These are phyloP conservation scores for Ilex paraguariensis DNA, from an alignment of 305 asterid genomes.

Conservation along the genomic window DNA sequence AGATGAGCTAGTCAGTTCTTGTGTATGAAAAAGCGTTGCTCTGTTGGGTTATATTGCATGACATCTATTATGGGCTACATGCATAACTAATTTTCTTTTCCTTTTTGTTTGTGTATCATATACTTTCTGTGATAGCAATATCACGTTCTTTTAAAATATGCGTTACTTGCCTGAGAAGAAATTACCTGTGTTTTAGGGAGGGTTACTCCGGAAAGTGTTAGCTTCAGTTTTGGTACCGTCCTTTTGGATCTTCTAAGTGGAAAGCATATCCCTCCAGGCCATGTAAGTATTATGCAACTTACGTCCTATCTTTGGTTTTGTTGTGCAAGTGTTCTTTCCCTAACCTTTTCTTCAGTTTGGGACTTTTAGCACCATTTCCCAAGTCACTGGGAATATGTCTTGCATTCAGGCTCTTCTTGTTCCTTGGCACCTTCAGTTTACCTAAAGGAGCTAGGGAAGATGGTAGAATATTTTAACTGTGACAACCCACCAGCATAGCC, in stretches of 20 bases:
- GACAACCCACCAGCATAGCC: no score
- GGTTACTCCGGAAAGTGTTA: conserved; percentile 96
- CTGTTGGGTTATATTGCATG: background rate
- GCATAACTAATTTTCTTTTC: no score
- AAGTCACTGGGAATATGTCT: background rate
- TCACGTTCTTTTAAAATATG: no score
- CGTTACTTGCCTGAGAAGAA: background rate
- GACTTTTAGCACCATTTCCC: background rate
- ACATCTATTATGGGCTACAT: background rate
- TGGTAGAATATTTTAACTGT: no score
- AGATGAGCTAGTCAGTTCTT: background rate
- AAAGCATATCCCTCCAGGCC: conserved; percentile 94
- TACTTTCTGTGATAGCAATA: background rate
- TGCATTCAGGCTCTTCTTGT: background rate
- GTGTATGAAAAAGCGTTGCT: background rate
- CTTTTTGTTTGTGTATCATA: no score
- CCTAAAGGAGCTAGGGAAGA: no score
- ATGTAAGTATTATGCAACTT: conserved; percentile 43
- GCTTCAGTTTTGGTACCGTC: conserved; percentile 95
- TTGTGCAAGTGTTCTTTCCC: conserved; percentile 1
- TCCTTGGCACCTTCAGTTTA: no score
- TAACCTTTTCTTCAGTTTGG: background rate
- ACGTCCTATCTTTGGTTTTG: conserved; percentile 8
- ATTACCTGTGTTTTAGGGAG: conserved; percentile 55
- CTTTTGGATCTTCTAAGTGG: conserved; percentile 98